Evolutionary conservation across 176 grass and related monocot species (phyloP).

Genomic region (Elaeis guineensis): DNA sequence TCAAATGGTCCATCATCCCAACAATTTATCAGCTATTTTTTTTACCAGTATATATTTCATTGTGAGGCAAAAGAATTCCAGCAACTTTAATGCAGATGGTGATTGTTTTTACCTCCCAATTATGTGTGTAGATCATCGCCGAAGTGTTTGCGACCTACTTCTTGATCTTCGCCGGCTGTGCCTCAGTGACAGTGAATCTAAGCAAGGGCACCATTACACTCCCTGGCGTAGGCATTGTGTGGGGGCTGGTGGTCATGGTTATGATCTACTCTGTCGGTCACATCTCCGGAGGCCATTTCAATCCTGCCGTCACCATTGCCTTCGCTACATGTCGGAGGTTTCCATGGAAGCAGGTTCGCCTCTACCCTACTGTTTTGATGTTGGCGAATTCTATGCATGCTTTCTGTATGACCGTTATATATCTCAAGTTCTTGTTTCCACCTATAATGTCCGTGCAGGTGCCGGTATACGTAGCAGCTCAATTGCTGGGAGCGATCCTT

Average conservation of each 20-base stretch:
- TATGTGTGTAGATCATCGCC: conserved; percentile 35
- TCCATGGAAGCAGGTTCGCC: conserved; percentile 68
- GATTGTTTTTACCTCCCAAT: neutral
- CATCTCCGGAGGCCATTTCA: conserved; percentile 78
- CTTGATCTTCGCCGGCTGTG: conserved; percentile 74
- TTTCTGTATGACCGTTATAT: no score
- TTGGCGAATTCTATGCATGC: no score
- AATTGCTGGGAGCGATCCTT: conserved; percentile 49
- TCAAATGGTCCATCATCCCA: no score
- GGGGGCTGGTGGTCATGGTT: conserved; percentile 82
- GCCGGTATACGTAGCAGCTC: conserved; percentile 47
- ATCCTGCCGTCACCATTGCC: conserved; percentile 79
- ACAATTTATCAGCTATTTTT: no score
- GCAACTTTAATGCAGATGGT: neutral
- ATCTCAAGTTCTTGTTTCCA: no score
- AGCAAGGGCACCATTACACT: conserved; percentile 63
- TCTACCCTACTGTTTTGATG: no score
- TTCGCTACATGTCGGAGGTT: conserved; percentile 67
- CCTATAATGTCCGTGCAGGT: conserved; percentile 24
- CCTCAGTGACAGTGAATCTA: conserved; percentile 56
- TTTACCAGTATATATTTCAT: no score
- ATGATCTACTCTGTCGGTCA: conserved; percentile 77
- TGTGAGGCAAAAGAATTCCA: no score
- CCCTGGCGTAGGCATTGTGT: conserved; percentile 68
- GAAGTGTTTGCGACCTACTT: conserved; percentile 78